Conservation (phyloP, 495 filamentous ascomycete species). For the Aspergillus kassunensis region DNA sequence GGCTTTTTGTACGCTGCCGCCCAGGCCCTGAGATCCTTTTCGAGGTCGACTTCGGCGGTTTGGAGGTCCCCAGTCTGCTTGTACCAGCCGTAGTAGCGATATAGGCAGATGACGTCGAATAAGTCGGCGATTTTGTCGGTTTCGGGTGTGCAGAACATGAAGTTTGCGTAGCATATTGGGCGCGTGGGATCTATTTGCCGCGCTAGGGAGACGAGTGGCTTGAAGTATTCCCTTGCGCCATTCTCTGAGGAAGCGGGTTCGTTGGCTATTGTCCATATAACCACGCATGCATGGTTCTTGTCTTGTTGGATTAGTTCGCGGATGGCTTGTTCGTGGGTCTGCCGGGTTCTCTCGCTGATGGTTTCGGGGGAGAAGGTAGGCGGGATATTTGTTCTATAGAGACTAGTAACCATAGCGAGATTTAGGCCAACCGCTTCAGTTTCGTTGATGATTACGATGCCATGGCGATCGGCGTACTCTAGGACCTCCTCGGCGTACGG, state of each 20-base stretch:
- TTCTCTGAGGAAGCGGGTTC: background rate
- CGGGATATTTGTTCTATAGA: background rate
- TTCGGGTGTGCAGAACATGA: background rate
- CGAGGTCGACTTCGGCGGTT: background rate
- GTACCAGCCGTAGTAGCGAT: conserved; percentile 1
- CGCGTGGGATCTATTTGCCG: background rate
- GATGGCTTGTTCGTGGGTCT: background rate
- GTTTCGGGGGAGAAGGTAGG: background rate
- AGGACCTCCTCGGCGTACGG: conserved; percentile 24
- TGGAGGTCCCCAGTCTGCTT: background rate
- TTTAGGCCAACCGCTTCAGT: background rate
- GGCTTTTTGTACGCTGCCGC: background rate
- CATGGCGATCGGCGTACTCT: conserved; percentile 13
- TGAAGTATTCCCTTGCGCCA: background rate
- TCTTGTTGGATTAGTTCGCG: background rate
- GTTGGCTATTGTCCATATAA: background rate
- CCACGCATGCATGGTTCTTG: background rate
- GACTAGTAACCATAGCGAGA: background rate
- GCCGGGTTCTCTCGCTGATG: background rate
- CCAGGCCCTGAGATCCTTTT: background rate
- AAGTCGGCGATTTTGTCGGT: background rate
- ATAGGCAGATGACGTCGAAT: conserved; percentile 1
- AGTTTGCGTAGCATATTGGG: background rate
- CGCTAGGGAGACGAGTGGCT: background rate
- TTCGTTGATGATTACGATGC: background rate